Conservation (phyloP, 495 filamentous ascomycete genomes). For the Terfezia claveryi region DNA sequence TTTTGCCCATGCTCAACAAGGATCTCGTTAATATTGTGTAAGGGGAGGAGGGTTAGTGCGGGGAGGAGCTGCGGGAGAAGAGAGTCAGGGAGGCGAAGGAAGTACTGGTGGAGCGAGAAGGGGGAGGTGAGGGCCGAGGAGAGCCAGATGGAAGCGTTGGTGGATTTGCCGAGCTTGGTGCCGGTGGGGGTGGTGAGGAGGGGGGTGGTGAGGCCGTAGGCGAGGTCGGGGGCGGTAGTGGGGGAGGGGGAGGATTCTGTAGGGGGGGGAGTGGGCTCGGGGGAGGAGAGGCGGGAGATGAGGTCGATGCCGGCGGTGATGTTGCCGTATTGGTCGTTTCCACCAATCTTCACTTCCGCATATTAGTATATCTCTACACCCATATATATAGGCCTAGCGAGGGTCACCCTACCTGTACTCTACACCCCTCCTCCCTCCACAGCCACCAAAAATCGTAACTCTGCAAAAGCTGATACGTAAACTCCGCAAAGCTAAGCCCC, state of each 20-base stretch:
- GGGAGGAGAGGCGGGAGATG: conserved; percentile 22
- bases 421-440: conserved; percentile 31
- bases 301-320: conserved; percentile 78
- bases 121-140: conserved; percentile 54
- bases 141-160: conserved; percentile 88
- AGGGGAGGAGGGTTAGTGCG: conserved; percentile 73
- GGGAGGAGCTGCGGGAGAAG: conserved; percentile 62
- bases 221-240: conserved; percentile 24
- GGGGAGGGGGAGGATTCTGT: conserved; percentile 11
- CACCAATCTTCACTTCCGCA: conserved; percentile 42
- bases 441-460: conserved; percentile 93
- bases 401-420: conserved; percentile 9
- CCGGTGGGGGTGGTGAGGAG: conserved; percentile 68
- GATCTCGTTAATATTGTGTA: conserved; percentile 35
- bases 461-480: conserved; percentile 80
- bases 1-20: conserved; percentile 44
- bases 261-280: conserved; percentile 10
- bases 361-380: too few relatives aligned
- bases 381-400: too few relatives aligned
- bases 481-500: conserved; percentile 86
- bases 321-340: conserved; percentile 91
- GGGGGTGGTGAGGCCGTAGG: conserved; percentile 70
- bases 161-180: conserved; percentile 84
- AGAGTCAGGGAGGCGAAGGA: conserved; percentile 60
- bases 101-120: conserved; percentile 81